Base-by-base conservation (phyloP, 2,329 filamentous ascomycete species). In the Neoarthrinium moseri region DNA sequence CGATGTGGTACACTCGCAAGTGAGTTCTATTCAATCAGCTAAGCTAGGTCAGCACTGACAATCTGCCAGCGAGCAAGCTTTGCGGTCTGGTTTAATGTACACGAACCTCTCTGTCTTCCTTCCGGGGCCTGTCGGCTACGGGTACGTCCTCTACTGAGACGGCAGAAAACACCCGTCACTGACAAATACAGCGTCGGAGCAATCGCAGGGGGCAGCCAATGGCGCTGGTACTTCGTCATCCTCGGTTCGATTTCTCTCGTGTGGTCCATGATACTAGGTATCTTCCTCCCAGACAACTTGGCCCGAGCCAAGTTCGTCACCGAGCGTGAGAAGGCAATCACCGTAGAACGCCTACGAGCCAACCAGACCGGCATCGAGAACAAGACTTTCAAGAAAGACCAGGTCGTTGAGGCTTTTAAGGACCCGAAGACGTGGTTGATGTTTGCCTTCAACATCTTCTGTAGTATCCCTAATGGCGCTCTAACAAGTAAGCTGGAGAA, bases 271-370 rank as follows among this genome's bases (percentile, higher is more conserved):
- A 59, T 75, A 2, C 77, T 77, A 11, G 75, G 77, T 62, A 73
- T 80, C 52, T 60, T 80, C 34, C 69, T 88, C 2, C 78, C 84
- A 1, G 81, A 89, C 57, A 70, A 75, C 3, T 81, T 82, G 0
- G 73, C 80, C 17, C 81, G 77, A 0, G 81, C 83, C 3, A 78
- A 75, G 48, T 86, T 83, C 57, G 71, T 89, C 30, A 74, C 66
- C 4, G 58, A 68, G 1, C 71, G 78, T 37, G 83, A 88, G 57
- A 76, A 75, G 42, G 66, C 65, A 2, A 70, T 83, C n/a, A 77
- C 77, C 4, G 67, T 80, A 11, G 73, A 75, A 36, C 71, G 79
- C 20, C 72, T 81, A 0, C 67, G 72, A 0, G 62, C 61, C 4
- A 80, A 82, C 52, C 63, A 68, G 10, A 70, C 76, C 46, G 78